phyloP scores from a whole-genome alignment of 164 flowering plant genomes.

The Berberis thunbergii region DNA sequence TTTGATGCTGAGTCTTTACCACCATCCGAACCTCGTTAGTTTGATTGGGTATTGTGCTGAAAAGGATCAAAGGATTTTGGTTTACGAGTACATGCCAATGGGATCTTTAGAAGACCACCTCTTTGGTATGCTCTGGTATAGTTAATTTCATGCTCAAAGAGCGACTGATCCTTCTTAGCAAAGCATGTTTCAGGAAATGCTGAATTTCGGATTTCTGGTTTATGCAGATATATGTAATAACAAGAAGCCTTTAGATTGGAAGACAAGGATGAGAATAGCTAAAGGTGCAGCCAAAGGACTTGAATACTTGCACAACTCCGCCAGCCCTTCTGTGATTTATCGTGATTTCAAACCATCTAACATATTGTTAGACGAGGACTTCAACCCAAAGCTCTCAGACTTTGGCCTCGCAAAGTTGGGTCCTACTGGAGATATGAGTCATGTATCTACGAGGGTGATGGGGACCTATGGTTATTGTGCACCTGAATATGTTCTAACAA shows the following conservation, averaged over 20 bases:
- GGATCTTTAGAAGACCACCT: conserved; percentile 36
- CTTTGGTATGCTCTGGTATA: conserved; percentile 18
- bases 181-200: background rate
- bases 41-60: too few species aligned
- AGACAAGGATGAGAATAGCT: conserved; percentile 60
- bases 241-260: conserved; percentile 46
- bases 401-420: conserved; percentile 78
- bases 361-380: conserved; percentile 53
- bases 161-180: background rate
- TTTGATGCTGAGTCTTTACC: conserved; percentile 20
- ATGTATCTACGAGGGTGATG: too few species aligned
- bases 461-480: too few species aligned
- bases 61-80: too few species aligned
- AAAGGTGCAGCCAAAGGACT: conserved; percentile 72
- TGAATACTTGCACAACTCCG: conserved; percentile 61
- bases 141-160: background rate
- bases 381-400: conserved; percentile 72
- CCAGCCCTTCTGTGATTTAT: conserved; percentile 65
- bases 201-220: background rate
- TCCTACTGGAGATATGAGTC: too few species aligned
- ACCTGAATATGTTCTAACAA: conserved; percentile 50
- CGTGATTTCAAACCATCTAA: conserved; percentile 76
- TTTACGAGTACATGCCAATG: conserved; percentile 21
- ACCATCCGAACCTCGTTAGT: background rate
- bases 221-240: too few species aligned